Base-by-base conservation (phyloP, 495 filamentous ascomycete genomes). In the Apodospora peruviana region DNA sequence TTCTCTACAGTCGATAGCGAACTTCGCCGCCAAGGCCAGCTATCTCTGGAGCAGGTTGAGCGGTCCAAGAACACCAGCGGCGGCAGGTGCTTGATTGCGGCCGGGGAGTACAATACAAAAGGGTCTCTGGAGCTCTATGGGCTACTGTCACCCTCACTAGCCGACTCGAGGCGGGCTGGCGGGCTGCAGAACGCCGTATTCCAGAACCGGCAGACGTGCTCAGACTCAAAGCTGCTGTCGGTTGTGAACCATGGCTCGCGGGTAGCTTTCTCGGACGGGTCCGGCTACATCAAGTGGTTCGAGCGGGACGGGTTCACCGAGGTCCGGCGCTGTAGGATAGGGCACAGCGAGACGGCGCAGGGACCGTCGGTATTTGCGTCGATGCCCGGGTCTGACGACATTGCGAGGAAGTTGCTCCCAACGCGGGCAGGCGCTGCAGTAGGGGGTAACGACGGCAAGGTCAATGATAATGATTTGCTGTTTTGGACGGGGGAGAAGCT, bases 81-180 rank as follows among this genome's bases (percentile, higher is more conserved):
- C 2, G 75, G 77, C 10, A 72, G 81, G 44, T 86, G 80, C 4
- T 68, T 97, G 35, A 80, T 91, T 27, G 90, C 90, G 16, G 87
- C 86, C 48, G 91, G 90, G n/a, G 90, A 95, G 62, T 97, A 97
- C 68, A 94, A 94, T 50, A 89, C 88, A 17, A 86, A 91, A 59
- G 91, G 91, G 5, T 90, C 87, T 0, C 72, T 97, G 9, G 91
- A 97, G 59, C 69, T 95, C n/a, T 95, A 95, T 64, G 80, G 80
- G 41, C 66, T 93, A 9, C 61, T 62, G 51, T 68, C 64, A 5
- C 39, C 45, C 9, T 37, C 32, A 9, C 43, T 50, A 20, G 56
- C 43, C 22, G 36, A 48, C 19, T 55, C 58, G 50, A 61, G 60
- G 11, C 51, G 58, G 19, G 55, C 62, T 23, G 61, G 62, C 19